Base-by-base conservation (phyloP, 805 yeast genomes). In the Schizosaccharomyces osmophilus region DNA sequence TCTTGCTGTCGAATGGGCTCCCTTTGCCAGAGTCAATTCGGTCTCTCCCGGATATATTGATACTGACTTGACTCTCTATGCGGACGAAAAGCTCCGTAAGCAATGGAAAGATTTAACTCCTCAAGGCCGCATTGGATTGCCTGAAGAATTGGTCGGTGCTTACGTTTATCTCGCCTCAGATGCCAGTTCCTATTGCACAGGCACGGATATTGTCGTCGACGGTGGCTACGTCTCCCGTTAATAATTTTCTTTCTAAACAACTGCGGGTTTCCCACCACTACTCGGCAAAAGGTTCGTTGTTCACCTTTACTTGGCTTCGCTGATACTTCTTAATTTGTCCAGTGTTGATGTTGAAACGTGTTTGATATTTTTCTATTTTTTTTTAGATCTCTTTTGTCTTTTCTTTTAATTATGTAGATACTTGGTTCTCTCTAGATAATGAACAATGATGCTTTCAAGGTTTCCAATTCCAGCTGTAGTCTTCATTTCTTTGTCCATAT, bases 101-200 rank as follows among this genome's bases (percentile, higher is more conserved):
- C 69, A 69, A 48, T 78, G 82, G 82, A 41, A 31, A 22, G 48
- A 36, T 8, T 24, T 13, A 2, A 58, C 60, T n/a, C 93, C 94
- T 63, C 67, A 81, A 74, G 93, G 90, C 32, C 80, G 95, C 70
- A 82, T 84, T 69, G 93, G 83, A 26, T 71, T 74, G 55, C 85
- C 89, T 39, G 77, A 79, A 64, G 95, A 86, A 70, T 75, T 86
- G 63, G 81, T 79, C 17, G 95, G 95, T 48, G 67, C 65, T 22
- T 64, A 64, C 51, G 59, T 86, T 60, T 87, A 83, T 73, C 73
- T 86, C 64, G 93, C 89, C 5, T 81, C 87, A 58, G 85, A 84
- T 69, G 95, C 94, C 15, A 79, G 89, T 48, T 78, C 85, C 15
- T 87, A 78, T 72, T 81, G 89, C 61, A 83, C 90, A 4, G 95